A percentile compares a stretch with the other conserved stretches of the same genome.
These are phyloP conservation scores for Lithospermum erythrorhizon DNA, from an alignment of 257 asterid genomes.

Conservation along the genomic window DNA sequence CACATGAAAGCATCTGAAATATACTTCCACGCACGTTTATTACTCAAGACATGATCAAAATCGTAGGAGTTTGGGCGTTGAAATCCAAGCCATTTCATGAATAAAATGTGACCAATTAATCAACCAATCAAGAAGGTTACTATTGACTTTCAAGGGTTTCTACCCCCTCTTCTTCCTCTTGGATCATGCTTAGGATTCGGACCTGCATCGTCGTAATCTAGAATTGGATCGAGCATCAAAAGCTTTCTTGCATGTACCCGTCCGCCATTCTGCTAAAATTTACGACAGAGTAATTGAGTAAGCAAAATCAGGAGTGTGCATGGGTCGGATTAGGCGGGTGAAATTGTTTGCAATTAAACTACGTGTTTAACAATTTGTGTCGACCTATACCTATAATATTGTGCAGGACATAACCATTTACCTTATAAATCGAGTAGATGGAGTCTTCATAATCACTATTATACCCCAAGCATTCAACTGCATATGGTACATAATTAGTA, in stretches of 20 bases:
- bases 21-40: neutral
- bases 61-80: neutral
- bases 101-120: too few relatives aligned
- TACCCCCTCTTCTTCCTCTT: constrained; percentile 48
- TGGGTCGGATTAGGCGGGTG: too few relatives aligned
- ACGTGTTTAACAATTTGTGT: too few relatives aligned
- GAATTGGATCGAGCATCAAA: constrained; percentile 17
- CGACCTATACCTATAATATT: too few relatives aligned
- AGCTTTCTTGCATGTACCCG: constrained; percentile 41
- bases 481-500: neutral
- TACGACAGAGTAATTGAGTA: neutral
- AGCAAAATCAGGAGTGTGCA: too few relatives aligned
- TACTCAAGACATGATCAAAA: neutral
- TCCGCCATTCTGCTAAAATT: constrained; percentile 11
- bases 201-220: constrained; percentile 66
- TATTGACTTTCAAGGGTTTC: constrained; percentile 22
- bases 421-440: constrained; percentile 37
- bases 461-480: constrained; percentile 15
- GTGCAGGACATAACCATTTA: constrained; percentile 8
- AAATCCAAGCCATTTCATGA: too few relatives aligned
- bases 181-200: constrained; percentile 73
- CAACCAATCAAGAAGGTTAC: too few relatives aligned
- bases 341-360: neutral
- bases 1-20: neutral
- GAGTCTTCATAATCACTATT: constrained; percentile 11